phyloP scores from a whole-genome alignment of 805 yeast species.

The Lipomyces yamanashiensis region DNA sequence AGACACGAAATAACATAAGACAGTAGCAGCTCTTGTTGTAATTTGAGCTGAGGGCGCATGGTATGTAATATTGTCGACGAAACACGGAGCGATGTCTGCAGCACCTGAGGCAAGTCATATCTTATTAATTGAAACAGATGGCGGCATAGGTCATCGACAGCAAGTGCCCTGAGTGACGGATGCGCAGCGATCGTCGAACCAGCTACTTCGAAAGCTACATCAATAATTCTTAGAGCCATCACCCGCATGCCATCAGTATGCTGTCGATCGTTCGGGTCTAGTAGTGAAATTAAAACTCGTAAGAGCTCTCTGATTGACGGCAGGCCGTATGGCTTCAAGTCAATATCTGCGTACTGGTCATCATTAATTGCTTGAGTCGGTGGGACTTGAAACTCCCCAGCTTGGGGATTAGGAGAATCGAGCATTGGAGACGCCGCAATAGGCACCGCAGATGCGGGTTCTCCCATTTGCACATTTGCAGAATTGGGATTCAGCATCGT shows the following conservation, averaged over 20 bases:
- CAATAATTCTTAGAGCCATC: slow-evolving; percentile 76
- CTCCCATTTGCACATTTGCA: slow-evolving; percentile 57
- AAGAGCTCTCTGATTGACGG: slow-evolving; percentile 77
- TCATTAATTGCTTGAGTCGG: slow-evolving; percentile 19
- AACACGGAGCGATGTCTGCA: slow-evolving; percentile 75
- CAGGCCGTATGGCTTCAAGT: slow-evolving; percentile 61
- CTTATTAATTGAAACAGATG: slow-evolving; percentile 81
- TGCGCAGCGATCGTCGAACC: slow-evolving; percentile 68
- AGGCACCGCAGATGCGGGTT: slow-evolving; percentile 46
- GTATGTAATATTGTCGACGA: slow-evolving; percentile 73
- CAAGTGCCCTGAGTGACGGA: slow-evolving; percentile 65
- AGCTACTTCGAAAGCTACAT: slow-evolving; percentile 78
- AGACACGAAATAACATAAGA: slow-evolving; percentile 48
- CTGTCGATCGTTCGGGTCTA: slow-evolving; percentile 82
- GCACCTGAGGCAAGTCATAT: slow-evolving; percentile 68
- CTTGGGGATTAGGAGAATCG: slow-evolving; percentile 26
- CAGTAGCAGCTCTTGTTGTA: slow-evolving; percentile 70
- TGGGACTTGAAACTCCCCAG: slow-evolving; percentile 22
- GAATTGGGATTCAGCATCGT: slow-evolving; percentile 52
- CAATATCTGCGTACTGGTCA: slow-evolving; percentile 30
- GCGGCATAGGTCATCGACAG: slow-evolving; percentile 83
- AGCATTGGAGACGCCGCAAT: slow-evolving; percentile 17
- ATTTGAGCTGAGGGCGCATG: slow-evolving; percentile 65
- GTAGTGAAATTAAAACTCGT: slow-evolving; percentile 73
- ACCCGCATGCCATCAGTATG: slow-evolving; percentile 87